These are phyloP conservation scores for Cronartium ribicola DNA, from an alignment of 1,284 basidiomycete genomes.

Conservation along the genomic window DNA sequence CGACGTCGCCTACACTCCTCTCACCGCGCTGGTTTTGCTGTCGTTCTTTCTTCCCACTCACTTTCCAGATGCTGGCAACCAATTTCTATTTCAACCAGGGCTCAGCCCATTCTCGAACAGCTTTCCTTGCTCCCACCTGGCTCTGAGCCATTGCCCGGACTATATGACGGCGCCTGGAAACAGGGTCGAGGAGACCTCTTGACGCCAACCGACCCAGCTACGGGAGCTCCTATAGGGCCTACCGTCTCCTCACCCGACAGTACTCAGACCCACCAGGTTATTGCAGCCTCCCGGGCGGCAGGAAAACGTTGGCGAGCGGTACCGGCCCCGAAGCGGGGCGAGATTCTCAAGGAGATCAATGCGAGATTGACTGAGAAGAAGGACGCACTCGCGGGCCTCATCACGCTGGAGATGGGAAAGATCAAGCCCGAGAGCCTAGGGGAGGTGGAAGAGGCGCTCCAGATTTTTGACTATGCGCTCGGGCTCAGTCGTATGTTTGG, in stretches of 20 bases:
- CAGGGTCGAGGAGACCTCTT: conserved; percentile 42
- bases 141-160: conserved; percentile 40
- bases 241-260: conserved; percentile 59
- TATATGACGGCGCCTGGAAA: conserved; percentile 47
- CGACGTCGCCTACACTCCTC: no score
- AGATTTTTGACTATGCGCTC: conserved; percentile 74
- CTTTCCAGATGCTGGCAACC: background rate
- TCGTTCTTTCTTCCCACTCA: no score
- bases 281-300: conserved; percentile 67
- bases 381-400: conserved; percentile 70
- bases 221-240: conserved; percentile 45
- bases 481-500: conserved; percentile 57
- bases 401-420: conserved; percentile 78
- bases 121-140: conserved; percentile 17
- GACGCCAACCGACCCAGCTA: conserved; percentile 47
- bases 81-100: conserved; percentile 10
- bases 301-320: conserved; percentile 66
- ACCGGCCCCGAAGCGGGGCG: conserved; percentile 80
- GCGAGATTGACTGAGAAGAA: conserved; percentile 74
- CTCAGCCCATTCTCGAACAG: conserved; percentile 23
- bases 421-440: conserved; percentile 85
- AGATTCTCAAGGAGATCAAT: conserved; percentile 80
- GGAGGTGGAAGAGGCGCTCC: conserved; percentile 90
- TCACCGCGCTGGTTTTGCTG: no score
- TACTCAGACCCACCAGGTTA: conserved; percentile 62